Conservation (phyloP, 1,139 yeast species). For the Hansenula lynferdii region DNA sequence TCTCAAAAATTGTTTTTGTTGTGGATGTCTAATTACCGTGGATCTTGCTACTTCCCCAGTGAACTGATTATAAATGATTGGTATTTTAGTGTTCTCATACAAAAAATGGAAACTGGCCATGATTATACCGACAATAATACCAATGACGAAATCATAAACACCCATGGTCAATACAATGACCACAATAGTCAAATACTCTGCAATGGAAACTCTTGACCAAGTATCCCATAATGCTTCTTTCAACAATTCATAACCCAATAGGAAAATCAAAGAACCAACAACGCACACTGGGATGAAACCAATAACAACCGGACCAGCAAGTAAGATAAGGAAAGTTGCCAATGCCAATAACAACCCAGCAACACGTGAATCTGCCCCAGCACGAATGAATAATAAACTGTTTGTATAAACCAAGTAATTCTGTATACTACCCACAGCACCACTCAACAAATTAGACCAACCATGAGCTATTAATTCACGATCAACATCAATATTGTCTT, state of each 20-base stretch:
- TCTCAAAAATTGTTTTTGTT: constrained; percentile 78
- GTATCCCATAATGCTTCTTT: constrained; percentile 88
- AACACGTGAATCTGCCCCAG: constrained; percentile 87
- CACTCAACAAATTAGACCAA: constrained; percentile 82
- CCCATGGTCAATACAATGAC: constrained; percentile 94
- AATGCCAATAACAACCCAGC: constrained; percentile 85
- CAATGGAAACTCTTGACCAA: constrained; percentile 63
- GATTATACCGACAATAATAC: constrained; percentile 85
- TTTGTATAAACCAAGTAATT: constrained; percentile 94
- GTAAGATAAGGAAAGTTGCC: constrained; percentile 77
- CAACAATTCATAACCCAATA: constrained; percentile 84
- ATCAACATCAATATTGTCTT: constrained; percentile 82
- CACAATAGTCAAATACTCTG: constrained; percentile 80
- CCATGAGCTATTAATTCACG: constrained; percentile 95
- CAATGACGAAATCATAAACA: constrained; percentile 88
- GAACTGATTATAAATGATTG: constrained; percentile 77
- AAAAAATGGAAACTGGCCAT: constrained; percentile 91
- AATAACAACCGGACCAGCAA: constrained; percentile 87
- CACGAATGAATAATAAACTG: constrained; percentile 82
- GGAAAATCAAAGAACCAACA: constrained; percentile 86
- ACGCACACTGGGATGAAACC: constrained; percentile 94
- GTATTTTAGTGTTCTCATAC: constrained; percentile 81
- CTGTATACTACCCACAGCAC: constrained; percentile 81
- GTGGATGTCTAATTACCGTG: constrained; percentile 87
- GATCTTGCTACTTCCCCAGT: constrained; percentile 90